A percentile compares a stretch with the other conserved stretches of the same genome.
Evolutionary conservation across 2,329 filamentous ascomycete genomes (phyloP).

Genomic region (Paracoccidioides lutzii): DNA sequence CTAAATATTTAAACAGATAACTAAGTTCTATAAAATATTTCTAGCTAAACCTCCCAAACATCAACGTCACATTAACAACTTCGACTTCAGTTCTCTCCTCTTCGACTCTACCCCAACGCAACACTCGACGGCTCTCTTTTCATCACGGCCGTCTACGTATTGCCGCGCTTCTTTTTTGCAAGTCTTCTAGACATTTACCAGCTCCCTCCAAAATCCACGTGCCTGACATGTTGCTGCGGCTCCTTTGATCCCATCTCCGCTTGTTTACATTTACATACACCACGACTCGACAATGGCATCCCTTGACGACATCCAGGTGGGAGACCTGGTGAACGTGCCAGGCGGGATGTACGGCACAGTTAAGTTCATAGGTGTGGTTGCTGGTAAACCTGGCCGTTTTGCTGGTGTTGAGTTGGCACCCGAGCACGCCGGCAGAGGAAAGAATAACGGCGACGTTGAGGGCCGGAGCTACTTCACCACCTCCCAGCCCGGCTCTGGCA

Average conservation of each 20-base stretch:
- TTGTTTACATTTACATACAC: background rate
- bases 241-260: background rate
- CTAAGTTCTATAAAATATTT: background rate
- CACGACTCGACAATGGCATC: slow-evolving; percentile 21
- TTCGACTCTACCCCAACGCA: background rate
- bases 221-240: background rate
- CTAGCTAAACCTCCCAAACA: too few species aligned
- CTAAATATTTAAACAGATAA: background rate
- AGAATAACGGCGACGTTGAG: slow-evolving; percentile 93
- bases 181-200: background rate
- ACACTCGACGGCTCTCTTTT: background rate
- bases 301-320: slow-evolving; percentile 50
- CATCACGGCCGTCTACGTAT: background rate
- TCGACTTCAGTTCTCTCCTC: background rate
- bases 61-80: background rate
- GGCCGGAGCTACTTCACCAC: slow-evolving; percentile 75
- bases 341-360: slow-evolving; percentile 85
- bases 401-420: slow-evolving; percentile 78
- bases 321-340: slow-evolving; percentile 80
- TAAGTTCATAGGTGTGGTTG: slow-evolving; percentile 75
- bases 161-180: background rate
- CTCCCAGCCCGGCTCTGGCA: slow-evolving; percentile 64
- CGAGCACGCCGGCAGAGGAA: slow-evolving; percentile 71
- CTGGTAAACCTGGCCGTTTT: slow-evolving; percentile 82
- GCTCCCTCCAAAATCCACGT: background rate